phyloP scores from a whole-genome alignment of 345 rosid genomes.

The Streptanthus diversifolius region DNA sequence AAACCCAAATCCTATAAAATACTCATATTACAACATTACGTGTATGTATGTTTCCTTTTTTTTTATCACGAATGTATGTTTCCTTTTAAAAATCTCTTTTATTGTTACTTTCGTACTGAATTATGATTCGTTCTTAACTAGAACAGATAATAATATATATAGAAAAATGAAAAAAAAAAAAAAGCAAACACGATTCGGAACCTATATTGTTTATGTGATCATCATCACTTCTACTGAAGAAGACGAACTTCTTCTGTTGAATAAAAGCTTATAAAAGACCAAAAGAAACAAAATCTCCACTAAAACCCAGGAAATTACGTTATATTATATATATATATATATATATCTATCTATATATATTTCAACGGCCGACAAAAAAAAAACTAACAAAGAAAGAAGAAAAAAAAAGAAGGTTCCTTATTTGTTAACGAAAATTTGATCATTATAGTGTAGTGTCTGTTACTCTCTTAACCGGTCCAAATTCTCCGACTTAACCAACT shows the following conservation, averaged over 20 bases:
- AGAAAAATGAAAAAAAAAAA: too few species aligned
- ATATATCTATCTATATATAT: slow-evolving; percentile 26
- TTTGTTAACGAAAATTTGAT: slow-evolving; percentile 30
- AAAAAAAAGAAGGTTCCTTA: not conserved
- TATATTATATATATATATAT: not conserved
- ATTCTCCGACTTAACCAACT: slow-evolving; percentile 7
- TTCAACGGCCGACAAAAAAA: slow-evolving; percentile 1
- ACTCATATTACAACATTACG: not conserved
- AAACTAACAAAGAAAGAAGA: not conserved
- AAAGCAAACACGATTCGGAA: not conserved
- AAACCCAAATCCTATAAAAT: not conserved
- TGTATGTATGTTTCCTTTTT: not conserved
- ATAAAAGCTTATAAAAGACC: not conserved
- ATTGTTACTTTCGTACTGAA: slow-evolving; percentile 5
- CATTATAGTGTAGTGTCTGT: slow-evolving; percentile 21
- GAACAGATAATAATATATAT: too few species aligned
- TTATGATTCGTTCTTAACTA: slow-evolving; percentile 6
- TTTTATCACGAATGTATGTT: too few species aligned
- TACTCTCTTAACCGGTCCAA: slow-evolving; percentile 18
- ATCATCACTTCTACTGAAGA: not conserved
- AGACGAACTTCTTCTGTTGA: not conserved
- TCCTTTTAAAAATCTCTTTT: not conserved
- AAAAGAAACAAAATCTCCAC: slow-evolving; percentile 12
- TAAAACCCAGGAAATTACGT: not conserved
- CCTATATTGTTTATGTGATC: not conserved